phyloP scores from a whole-genome alignment of 768 basidiomycete species.

The Termitomyces sp. region DNA sequence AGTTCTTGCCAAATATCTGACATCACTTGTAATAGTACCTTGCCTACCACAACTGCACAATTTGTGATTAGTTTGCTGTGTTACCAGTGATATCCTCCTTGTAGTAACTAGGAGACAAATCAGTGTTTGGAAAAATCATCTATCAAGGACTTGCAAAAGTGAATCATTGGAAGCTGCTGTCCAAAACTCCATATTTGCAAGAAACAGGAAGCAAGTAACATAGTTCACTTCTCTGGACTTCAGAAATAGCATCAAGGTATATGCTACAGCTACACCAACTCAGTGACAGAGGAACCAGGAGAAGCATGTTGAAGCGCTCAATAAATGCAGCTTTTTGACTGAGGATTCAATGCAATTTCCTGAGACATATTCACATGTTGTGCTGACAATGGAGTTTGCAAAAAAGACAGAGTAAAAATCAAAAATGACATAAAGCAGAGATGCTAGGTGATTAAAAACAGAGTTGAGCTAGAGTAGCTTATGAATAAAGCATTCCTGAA shows the following conservation, averaged over 20 bases:
- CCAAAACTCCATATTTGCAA: neutral
- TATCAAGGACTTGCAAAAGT: conserved; percentile 11
- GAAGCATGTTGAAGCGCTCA: neutral
- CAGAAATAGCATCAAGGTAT: conserved; percentile 10
- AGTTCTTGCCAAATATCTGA: conserved; percentile 10
- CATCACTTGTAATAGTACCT: conserved; percentile 1
- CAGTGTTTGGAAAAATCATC: neutral
- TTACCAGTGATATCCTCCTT: neutral
- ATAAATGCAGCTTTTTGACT: neutral
- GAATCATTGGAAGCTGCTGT: conserved; percentile 11
- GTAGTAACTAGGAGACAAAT: conserved; percentile 2
- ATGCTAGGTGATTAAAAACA: neutral
- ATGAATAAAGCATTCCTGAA: conserved; percentile 11
- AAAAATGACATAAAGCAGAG: conserved; percentile 4
- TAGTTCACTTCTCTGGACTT: conserved; percentile 6
- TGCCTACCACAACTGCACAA: conserved; percentile 5
- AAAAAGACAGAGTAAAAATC: conserved; percentile 10
- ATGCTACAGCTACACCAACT: conserved; percentile 8
- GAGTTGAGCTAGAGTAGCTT: conserved; percentile 3
- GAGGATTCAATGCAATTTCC: conserved; percentile 11
- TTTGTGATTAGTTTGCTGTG: conserved; percentile 9
- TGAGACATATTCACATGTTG: conserved; percentile 12
- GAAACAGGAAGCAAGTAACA: neutral
- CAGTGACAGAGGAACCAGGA: conserved; percentile 10
- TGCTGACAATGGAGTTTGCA: conserved; percentile 11